Base-by-base conservation (phyloP, 164 flowering plant species). In the Magnolia kwangsiensis region DNA sequence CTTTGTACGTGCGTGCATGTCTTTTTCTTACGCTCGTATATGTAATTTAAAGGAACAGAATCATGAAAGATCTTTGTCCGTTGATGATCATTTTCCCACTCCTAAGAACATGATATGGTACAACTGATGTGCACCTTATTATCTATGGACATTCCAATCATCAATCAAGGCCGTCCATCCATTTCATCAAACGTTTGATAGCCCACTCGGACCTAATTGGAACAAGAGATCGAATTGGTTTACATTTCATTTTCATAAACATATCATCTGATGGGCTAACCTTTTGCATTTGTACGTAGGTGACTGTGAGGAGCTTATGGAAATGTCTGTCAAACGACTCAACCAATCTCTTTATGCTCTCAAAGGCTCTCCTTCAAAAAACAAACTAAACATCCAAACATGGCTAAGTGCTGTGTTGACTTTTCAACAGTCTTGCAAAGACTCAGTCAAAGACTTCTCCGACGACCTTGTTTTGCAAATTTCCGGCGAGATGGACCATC, bases 371-470 rank as follows among this genome's bases (percentile, higher is more conserved):
- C 80, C 77, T 55, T 66, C 10, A 4, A 79, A 75, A 68, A 71
- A 70, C 80, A 89, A 89, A 71, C 21, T 31, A 0, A 88, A 89
- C 74, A 74, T 89, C 69, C 89, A 87, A 72, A 84, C 91, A 72
- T 89, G 91, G 91, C 76, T 89, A 1, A 86, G 90, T 75, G 88
- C 89, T 1, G 88, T 80, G 21, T 31, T 89, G 72, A 85, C 89
- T 11, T 87, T 81, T 74, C 89, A 86, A 72, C 75, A 83, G 14
- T 31, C 85, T 4, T 89, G 91, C 78, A 86, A 83, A 75, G 91
- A 89, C 69, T 78, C 80, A 4, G 50, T 79, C 51, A 19, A 64
- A 5, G 63, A 63, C 8, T 69, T 58, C 77, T 51, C 76, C 14
- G 74, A 63, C 19, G 63, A n/a, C 64, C 50, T 51, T 31, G 31